phyloP scores from a whole-genome alignment of 2,329 filamentous ascomycete genomes.

The Hypoxylon sp. region DNA sequence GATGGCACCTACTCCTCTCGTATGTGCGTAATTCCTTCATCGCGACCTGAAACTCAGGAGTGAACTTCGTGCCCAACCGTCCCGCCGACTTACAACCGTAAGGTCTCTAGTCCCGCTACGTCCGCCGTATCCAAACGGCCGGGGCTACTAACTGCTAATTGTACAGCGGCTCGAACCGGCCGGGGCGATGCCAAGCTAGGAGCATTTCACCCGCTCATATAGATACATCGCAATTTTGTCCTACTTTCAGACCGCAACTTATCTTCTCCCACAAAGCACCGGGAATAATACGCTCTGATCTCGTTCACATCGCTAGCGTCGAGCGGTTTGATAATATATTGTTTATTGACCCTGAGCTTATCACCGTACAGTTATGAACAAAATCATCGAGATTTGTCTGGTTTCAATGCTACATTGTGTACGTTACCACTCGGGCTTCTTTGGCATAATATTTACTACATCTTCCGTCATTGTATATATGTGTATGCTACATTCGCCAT shows the following conservation, averaged over 20 bases:
- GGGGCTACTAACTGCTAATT: conserved; percentile 26
- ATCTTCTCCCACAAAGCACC: not conserved
- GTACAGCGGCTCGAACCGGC: conserved; percentile 24
- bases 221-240: conserved; percentile 12
- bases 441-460: conserved; percentile 7
- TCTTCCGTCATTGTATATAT: conserved; percentile 18
- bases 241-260: conserved; percentile 13
- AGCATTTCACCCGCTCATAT: conserved; percentile 20
- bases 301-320: conserved; percentile 1
- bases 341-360: conserved; percentile 14
- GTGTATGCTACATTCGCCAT: not conserved
- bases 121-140: conserved; percentile 26
- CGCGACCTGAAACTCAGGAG: conserved; percentile 29
- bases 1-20: conserved; percentile 2
- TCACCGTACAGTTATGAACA: not conserved
- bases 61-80: conserved; percentile 33
- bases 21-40: conserved; percentile 34
- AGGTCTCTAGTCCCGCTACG: conserved; percentile 14
- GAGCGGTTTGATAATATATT: not conserved
- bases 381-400: conserved; percentile 33
- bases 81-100: conserved; percentile 33
- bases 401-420: conserved; percentile 22
- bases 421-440: conserved; percentile 4
- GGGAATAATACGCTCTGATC: conserved; percentile 8
- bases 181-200: conserved; percentile 34